Conservation (phyloP, 2,329 filamentous ascomycete genomes). For the Atkinsonella hypoxylon region DNA sequence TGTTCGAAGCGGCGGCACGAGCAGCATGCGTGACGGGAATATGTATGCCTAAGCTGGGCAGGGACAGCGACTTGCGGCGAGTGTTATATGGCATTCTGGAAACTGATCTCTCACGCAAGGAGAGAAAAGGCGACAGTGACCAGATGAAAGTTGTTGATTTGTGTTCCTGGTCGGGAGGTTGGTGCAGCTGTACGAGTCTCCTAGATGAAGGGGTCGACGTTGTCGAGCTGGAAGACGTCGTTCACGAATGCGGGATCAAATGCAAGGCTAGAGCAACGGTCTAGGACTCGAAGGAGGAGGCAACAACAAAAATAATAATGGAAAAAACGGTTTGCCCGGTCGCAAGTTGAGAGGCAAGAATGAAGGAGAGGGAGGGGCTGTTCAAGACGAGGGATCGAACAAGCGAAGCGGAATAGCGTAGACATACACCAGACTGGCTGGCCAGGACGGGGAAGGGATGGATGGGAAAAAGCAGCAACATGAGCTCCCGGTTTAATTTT, state of each 20-base stretch:
- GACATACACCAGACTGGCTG: not conserved
- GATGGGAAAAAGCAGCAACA: constrained; percentile 15
- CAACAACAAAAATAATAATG: not conserved
- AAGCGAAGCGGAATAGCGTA: constrained; percentile 2
- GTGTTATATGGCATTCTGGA: constrained; percentile 82
- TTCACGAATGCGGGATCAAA: not conserved
- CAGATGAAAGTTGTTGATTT: not conserved
- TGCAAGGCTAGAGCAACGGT: not conserved
- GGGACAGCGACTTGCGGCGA: constrained; percentile 85
- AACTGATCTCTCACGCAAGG: not conserved
- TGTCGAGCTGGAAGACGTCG: not conserved
- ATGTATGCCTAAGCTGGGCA: constrained; percentile 87
- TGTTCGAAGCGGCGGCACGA: constrained; percentile 35
- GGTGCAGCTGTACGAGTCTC: not conserved
- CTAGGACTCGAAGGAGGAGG: not conserved
- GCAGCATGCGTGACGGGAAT: constrained; percentile 57
- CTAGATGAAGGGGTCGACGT: not conserved
- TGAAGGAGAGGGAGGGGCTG: not conserved
- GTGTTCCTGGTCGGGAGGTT: not conserved
- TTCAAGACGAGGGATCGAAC: constrained; percentile 4
- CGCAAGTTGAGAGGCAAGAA: constrained; percentile 1
- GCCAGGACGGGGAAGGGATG: constrained; percentile 8
- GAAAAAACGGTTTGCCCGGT: not conserved
- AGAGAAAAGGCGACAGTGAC: constrained; percentile 4
- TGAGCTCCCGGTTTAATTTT: constrained; percentile 24